Evolutionary conservation across 768 basidiomycete genomes (phyloP), one percentile per base, ranked within the genome.

Genomic region (Mycena belliarum): DNA sequence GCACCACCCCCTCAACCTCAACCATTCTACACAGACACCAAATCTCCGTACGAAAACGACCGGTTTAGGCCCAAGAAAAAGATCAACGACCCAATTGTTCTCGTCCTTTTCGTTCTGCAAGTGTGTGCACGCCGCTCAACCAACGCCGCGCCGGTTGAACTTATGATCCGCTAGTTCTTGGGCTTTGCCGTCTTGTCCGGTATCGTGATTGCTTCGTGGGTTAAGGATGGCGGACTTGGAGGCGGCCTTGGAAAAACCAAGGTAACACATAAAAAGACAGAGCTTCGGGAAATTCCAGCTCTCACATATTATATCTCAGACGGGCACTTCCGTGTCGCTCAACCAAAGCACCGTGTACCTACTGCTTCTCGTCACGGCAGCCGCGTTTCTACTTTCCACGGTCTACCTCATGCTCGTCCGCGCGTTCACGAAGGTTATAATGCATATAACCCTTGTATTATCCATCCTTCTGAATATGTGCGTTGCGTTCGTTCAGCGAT

Each of bases 321-420:
- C 77, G 5, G 90, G 90, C 10, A 81, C 76, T 6, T 59, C 73
- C 20, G 74, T 89, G 4, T 88, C 89, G 1, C 74, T 93, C 51
- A 86, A 93, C 72, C 75, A 79, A 69, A 85, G 86, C 64, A 87
- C 91, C 0, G 85, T 85, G 3, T 90, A 87, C 65, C 82, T 93
- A n/a, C 75, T 93, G 10, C 79, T 93, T 26, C 75, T 93, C 41
- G 83, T 91, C 41, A 84, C 87, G 3, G 91, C 80, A 8, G 81
- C 84, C 18, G 89, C 83, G 1, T 70, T 93, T 11, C 59, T 89
- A 12, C 74, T 93, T 16, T 89, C 91, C 9, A 72, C 79, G 2
- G 40, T 80, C 11, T 93, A 89, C 67, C 79, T 93, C 44, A 77
- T 89, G 72, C 75, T 93, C 57, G 80, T 86, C 20, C 84, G 91